Evolutionary conservation across 176 grass and related monocot species (phyloP).

Genomic region (Aegilops speltoides): DNA sequence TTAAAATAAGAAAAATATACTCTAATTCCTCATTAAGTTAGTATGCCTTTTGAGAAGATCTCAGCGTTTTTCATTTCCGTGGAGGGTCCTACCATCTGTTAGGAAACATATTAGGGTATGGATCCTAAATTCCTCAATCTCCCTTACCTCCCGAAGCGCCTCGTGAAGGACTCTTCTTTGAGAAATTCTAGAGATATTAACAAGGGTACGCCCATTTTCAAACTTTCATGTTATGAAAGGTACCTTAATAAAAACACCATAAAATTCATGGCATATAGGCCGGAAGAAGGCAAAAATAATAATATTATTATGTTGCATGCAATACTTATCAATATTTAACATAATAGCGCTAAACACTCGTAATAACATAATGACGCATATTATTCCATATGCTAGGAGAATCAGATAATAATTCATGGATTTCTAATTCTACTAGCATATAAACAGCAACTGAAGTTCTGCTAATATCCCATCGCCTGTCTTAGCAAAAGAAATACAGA

Average conservation of each 20-base stretch:
- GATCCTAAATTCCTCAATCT: not conserved
- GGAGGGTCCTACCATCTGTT: not conserved
- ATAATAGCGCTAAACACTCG: not conserved
- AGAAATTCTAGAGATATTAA: not conserved
- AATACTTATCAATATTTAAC: constrained; percentile 1
- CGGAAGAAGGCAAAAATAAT: not conserved
- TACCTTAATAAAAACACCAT: not conserved
- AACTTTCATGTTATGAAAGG: not conserved
- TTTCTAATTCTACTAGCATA: constrained; percentile 1
- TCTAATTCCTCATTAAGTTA: not conserved
- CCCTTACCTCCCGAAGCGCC: not conserved
- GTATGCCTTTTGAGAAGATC: not conserved
- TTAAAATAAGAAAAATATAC: not conserved
- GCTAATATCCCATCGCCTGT: not conserved
- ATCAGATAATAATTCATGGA: not conserved
- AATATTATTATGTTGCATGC: not conserved
- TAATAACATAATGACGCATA: not conserved
- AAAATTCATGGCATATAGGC: not conserved
- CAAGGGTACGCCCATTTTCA: not conserved
- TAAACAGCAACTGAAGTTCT: not conserved
- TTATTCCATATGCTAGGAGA: not conserved
- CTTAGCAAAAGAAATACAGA: constrained; percentile 8
- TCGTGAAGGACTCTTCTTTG: not conserved
- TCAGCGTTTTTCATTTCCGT: not conserved
- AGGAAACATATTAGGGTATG: not conserved